Evolutionary conservation across 306 rosid genomes (phyloP).

Genomic region (Fragaria ananassa): DNA sequence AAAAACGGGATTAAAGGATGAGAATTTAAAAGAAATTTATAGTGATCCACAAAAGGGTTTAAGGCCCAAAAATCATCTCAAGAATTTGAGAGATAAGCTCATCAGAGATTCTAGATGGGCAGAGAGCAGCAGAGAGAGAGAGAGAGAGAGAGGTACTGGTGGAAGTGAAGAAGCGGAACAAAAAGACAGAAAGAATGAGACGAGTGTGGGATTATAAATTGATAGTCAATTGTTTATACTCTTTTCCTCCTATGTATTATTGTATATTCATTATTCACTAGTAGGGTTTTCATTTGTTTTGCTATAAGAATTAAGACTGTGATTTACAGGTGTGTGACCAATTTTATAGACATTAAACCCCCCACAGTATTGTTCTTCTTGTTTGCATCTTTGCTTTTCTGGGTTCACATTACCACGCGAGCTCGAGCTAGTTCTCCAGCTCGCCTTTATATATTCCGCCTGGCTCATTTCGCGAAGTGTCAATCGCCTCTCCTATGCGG

Average conservation of each 20-base stretch:
- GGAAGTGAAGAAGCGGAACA: slow-evolving; percentile 31
- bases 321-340: slow-evolving; percentile 12
- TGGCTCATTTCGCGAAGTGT: too few relatives aligned
- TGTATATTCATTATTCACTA: not conserved
- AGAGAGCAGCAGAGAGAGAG: not conserved
- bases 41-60: slow-evolving; percentile 7
- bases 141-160: slow-evolving; percentile 24
- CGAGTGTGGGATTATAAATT: slow-evolving; percentile 9
- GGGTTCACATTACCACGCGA: not conserved
- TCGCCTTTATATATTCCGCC: too few relatives aligned
- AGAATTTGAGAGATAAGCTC: slow-evolving; percentile 27
- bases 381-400: not conserved
- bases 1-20: not conserved
- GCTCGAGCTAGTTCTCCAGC: too few relatives aligned
- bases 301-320: not conserved
- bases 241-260: not conserved
- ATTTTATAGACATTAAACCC: not conserved
- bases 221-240: not conserved
- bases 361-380: not conserved
- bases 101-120: slow-evolving; percentile 13
- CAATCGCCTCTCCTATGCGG: too few relatives aligned
- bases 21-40: not conserved
- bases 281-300: not conserved
- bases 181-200: slow-evolving; percentile 35
- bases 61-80: slow-evolving; percentile 1